phyloP scores from a whole-genome alignment of 192 early-diverging fungal species.

The Mortierella antarctica region DNA sequence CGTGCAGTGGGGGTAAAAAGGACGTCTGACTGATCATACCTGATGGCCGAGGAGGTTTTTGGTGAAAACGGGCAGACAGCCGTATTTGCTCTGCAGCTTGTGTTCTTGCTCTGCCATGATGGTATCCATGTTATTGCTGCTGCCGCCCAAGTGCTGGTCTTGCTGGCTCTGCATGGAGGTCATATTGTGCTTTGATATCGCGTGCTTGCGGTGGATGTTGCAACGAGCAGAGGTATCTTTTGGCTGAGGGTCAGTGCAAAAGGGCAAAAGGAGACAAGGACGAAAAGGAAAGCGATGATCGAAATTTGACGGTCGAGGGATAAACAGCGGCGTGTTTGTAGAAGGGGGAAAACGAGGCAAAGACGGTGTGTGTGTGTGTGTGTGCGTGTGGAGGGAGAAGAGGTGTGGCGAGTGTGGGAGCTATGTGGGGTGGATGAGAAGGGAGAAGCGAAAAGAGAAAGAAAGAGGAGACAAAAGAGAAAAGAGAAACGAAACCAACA shows the following conservation, averaged over 20 bases:
- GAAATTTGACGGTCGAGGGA: background rate
- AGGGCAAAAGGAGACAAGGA: too few relatives aligned
- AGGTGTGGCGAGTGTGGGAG: background rate
- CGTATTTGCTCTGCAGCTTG: constrained; percentile 43
- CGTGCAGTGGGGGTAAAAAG: too few relatives aligned
- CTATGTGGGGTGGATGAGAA: background rate
- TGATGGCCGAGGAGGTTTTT: constrained; percentile 39
- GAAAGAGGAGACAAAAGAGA: background rate
- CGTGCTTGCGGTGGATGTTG: too few relatives aligned
- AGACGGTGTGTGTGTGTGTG: background rate
- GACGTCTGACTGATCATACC: constrained; percentile 4
- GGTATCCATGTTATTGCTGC: constrained; percentile 13
- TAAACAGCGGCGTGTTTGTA: background rate
- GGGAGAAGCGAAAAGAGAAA: background rate
- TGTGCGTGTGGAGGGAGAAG: too few relatives aligned
- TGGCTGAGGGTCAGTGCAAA: background rate
- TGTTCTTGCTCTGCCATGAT: constrained; percentile 34
- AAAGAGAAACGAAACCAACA: background rate
- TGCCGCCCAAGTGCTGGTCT: constrained; percentile 31
- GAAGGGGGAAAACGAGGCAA: background rate
- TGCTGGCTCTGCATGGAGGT: constrained; percentile 39
- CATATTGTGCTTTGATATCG: background rate
- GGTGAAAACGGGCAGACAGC: constrained; percentile 19
- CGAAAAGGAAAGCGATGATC: background rate
- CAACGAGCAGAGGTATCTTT: background rate